Evolutionary conservation across 306 rosid genomes (phyloP), one percentile per base, ranked within the genome.

Genomic region (Vicia sativa): DNA sequence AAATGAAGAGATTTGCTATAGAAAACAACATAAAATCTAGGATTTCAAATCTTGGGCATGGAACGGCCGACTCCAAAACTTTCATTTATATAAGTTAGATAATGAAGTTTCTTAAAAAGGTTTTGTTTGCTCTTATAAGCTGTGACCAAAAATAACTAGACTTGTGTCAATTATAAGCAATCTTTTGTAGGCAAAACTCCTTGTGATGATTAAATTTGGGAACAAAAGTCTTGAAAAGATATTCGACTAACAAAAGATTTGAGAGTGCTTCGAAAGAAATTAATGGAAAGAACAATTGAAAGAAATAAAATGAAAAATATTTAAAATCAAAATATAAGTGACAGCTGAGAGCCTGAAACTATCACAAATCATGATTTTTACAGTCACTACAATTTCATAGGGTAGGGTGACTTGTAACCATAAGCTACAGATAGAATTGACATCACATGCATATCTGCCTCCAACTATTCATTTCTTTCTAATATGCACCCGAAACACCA

Each of bases 381-480:
- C 11, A 3, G 46, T 19, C 31, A 54, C 49, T 10, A 7, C 28
- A 54, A 19, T 6, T 52, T 9, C 62, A 56, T 13, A 23, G 38
- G 44, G 31, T 14, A 3, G 15, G 52, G 67, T 43, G 38, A 66
- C 73, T 74, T 52, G 67, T 11, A 55, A 62, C 14, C 21, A 74
- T 29, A 65, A 31, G 11, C 60, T 28, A 34, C 26, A 19, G n/a
- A 68, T 31, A 69, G 44, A 29, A 58, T 11, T 38, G 25, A 55
- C 9, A 34, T 31, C 26, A 29, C 18, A 59, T 62, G 46, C 25
- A 43, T 58, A 57, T 55, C 45, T 14, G 23, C 48, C 16, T 45
- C 62, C 63, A 55, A 62, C 35, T 21, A 52, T 25, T 42, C 5
- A 61, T 23, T 7, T 26, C 38, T 41, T 52, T 60, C 55, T 52